These are phyloP conservation scores for Teratosphaeria epicoccoides DNA, from an alignment of 2,329 filamentous ascomycete genomes.

Conservation along the genomic window DNA sequence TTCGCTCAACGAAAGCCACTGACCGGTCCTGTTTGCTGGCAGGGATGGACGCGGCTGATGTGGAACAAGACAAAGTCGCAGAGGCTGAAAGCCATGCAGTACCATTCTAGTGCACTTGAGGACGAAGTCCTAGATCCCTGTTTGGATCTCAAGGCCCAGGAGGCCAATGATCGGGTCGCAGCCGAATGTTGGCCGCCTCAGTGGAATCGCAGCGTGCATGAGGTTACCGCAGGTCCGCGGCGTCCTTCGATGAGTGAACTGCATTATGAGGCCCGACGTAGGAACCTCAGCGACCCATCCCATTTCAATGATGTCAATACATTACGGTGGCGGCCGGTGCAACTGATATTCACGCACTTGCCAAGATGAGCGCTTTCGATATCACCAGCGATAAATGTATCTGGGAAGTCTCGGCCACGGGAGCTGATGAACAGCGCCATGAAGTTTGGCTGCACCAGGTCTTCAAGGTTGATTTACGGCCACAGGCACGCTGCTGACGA, in stretches of 20 bases:
- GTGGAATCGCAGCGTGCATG: background rate
- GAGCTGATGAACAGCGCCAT: conserved; percentile 45
- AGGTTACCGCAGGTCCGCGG: conserved; percentile 19
- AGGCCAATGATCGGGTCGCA: conserved; percentile 1
- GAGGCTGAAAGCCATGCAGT: conserved; percentile 33
- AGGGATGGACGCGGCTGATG: conserved; percentile 7
- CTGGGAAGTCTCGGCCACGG: conserved; percentile 38
- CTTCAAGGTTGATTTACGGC: conserved; percentile 49
- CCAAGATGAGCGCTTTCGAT: conserved; percentile 26
- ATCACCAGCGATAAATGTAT: conserved; percentile 40
- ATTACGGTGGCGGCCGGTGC: background rate
- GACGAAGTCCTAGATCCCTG: conserved; percentile 32
- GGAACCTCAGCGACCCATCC: background rate
- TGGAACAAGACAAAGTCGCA: conserved; percentile 9
- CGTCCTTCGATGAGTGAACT: conserved; percentile 17
- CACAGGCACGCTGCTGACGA: conserved; percentile 33
- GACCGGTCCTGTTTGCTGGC: background rate
- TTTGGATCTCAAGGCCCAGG: conserved; percentile 2
- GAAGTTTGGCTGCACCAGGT: conserved; percentile 35
- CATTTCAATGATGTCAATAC: background rate
- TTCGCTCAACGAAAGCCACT: conserved; percentile 9
- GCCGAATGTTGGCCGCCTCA: background rate
- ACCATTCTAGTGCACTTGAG: conserved; percentile 38
- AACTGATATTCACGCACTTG: background rate
- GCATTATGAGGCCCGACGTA: conserved; percentile 8